A percentile compares a stretch with the other conserved stretches of the same genome.
Conservation (phyloP, 2,329 filamentous ascomycete genomes). For the Talaromyces sp. region DNA sequence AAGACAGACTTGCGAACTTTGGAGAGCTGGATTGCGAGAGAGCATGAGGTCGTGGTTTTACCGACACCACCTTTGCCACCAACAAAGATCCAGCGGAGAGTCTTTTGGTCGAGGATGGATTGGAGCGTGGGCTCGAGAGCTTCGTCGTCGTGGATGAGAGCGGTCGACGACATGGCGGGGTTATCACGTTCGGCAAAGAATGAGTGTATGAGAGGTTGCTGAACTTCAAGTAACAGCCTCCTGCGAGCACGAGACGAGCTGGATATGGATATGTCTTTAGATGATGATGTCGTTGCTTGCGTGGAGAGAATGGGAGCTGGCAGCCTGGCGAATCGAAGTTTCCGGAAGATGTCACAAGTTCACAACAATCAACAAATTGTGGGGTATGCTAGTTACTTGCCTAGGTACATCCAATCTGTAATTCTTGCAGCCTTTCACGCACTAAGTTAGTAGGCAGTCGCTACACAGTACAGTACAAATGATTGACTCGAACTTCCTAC, state of each 20-base stretch:
- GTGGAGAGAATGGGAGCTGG: background rate
- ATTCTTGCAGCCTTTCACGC: background rate
- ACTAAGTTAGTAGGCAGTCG: too few relatives aligned
- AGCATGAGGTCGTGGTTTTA: slow-evolving; percentile 99
- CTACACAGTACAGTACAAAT: background rate
- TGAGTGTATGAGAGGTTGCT: too few relatives aligned
- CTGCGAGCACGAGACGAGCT: too few relatives aligned
- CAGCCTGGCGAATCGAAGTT: slow-evolving; percentile 27
- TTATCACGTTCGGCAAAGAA: too few relatives aligned
- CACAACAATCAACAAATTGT: slow-evolving; percentile 4
- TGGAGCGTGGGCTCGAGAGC: slow-evolving; percentile 88
- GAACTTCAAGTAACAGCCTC: too few relatives aligned
- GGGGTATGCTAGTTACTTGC: slow-evolving; percentile 10
- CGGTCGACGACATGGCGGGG: slow-evolving; percentile 39
- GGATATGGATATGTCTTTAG: background rate
- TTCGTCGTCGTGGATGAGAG: slow-evolving; percentile 56
- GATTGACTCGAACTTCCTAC: background rate
- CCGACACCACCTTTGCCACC: slow-evolving; percentile 97
- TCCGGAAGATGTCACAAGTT: slow-evolving; percentile 27
- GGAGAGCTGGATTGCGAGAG: slow-evolving; percentile 94
- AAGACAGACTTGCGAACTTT: slow-evolving; percentile 92
- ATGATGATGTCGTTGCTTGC: background rate
- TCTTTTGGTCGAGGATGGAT: slow-evolving; percentile 90
- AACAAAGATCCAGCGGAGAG: slow-evolving; percentile 97
- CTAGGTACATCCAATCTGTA: background rate